phyloP scores from a whole-genome alignment of 2,329 filamentous ascomycete species.

The Colletotrichum paranaense region DNA sequence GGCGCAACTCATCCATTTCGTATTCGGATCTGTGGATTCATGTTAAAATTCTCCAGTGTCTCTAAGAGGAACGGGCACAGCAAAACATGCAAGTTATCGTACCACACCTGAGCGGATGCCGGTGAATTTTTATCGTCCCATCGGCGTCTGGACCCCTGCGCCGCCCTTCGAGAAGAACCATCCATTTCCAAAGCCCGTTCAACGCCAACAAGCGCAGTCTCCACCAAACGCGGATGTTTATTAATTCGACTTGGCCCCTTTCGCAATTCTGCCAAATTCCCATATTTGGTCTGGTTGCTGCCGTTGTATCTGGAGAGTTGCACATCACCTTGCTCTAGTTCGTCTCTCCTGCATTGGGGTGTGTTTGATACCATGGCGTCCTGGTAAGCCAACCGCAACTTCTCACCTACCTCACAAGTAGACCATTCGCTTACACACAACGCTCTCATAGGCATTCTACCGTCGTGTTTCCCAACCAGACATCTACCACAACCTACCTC shows the following conservation, averaged over 20 bases:
- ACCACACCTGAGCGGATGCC: constrained; percentile 31
- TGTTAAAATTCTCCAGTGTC: neutral
- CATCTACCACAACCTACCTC: constrained; percentile 62
- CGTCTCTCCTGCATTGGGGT: neutral
- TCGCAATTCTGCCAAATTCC: neutral
- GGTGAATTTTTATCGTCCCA: constrained; percentile 30
- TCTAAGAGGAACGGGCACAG: neutral
- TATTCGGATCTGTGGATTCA: constrained; percentile 18
- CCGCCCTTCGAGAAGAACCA: constrained; percentile 3
- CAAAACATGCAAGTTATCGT: constrained; percentile 23
- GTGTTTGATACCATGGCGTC: constrained; percentile 17
- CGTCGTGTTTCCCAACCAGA: constrained; percentile 53
- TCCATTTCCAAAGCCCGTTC: constrained; percentile 30
- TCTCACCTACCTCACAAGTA: neutral
- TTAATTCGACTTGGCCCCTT: neutral
- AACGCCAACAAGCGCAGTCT: neutral
- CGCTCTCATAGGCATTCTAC: constrained; percentile 61
- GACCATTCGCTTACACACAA: constrained; percentile 12
- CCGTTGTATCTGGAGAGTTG: neutral
- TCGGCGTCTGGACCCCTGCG: constrained; percentile 29
- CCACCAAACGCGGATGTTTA: constrained; percentile 10
- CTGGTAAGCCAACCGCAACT: constrained; percentile 6
- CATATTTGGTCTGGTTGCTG: neutral
- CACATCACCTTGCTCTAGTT: neutral
- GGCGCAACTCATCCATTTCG: neutral